Evolutionary conservation across 192 early-diverging fungal species (phyloP), one percentile per base, ranked within the genome.

Genomic region (Tieghemiomyces parasiticus): DNA sequence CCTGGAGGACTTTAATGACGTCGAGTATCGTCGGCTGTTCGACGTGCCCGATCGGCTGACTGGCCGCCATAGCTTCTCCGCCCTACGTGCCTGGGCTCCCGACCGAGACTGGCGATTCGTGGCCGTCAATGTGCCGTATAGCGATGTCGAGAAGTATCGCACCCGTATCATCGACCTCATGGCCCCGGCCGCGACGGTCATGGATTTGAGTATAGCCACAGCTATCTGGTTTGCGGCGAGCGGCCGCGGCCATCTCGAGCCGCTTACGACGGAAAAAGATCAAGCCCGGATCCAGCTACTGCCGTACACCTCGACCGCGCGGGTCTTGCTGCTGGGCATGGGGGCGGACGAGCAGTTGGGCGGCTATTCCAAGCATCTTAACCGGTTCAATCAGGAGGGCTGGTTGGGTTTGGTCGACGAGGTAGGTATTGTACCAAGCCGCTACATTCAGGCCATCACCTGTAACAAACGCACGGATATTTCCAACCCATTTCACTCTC

Each of bases 171-270:
- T 86, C 46, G 74, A 81, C 35, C 64, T 88, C 34, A 84, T 97
- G 75, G 68, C 70, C 25, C 95, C 95, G 1, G 68, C 87, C 9
- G 77, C 87, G 35, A 95, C 90, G 1, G 87, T 91, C 2, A 97
- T 97, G 95, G 95, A 97, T 35, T 75, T 88, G 86, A 95, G 92
- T 62, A 97, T 97, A 64, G 95, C 86, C 0, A 85, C 94, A 77
- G 92, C 95, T 0, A 80, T 97, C 55, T 97, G 92, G 92, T 97
- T 95, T 78, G 95, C 91, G 1, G 72, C 86, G 26, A 75, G 92
- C n/a, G 92, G 91, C 0, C 56, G 63, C 32, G 90, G 90, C 50
- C 62, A 53, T 13, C 35, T 73, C 6, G 42, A 63, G 24, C 48
- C 42, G n/a, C 31, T 13, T 19, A 54, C 33, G 22, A 8, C 25